phyloP scores from a whole-genome alignment of 139 green algal genomes.

The Chara braunii region DNA sequence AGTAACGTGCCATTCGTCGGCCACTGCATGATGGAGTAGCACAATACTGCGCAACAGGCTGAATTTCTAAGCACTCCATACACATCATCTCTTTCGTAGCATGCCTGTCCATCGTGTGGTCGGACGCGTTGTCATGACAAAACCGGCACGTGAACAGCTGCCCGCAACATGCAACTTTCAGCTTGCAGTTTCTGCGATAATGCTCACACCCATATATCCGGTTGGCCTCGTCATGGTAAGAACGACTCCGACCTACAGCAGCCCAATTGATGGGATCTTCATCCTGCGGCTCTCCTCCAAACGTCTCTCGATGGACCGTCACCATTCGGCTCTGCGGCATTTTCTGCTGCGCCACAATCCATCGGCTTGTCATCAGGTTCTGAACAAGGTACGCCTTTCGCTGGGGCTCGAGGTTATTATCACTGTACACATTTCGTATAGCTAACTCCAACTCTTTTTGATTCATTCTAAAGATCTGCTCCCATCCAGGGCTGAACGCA shows the following conservation, averaged over 20 bases:
- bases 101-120: constrained; percentile 74
- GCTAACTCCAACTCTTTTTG: constrained; percentile 95
- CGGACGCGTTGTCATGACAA: constrained; percentile 84
- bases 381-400: constrained; percentile 96
- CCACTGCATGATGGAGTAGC: constrained; percentile 47
- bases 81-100: constrained; percentile 55
- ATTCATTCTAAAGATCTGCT: constrained; percentile 98
- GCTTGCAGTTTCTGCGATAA: constrained; percentile 52
- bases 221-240: constrained; percentile 14
- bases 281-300: not conserved
- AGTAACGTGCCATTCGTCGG: constrained; percentile 75
- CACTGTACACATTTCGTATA: constrained; percentile 71
- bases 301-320: not conserved
- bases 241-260: not conserved
- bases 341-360: constrained; percentile 73
- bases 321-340: not conserved
- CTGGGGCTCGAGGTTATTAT: constrained; percentile 74
- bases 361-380: constrained; percentile 82
- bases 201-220: constrained; percentile 64
- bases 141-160: constrained; percentile 67
- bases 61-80: constrained; percentile 73
- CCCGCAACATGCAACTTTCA: constrained; percentile 87
- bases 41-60: constrained; percentile 56
- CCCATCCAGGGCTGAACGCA: constrained; percentile 79
- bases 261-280: not conserved